Conservation (phyloP, 768 basidiomycete species). For the Kwoniella sp. region DNA sequence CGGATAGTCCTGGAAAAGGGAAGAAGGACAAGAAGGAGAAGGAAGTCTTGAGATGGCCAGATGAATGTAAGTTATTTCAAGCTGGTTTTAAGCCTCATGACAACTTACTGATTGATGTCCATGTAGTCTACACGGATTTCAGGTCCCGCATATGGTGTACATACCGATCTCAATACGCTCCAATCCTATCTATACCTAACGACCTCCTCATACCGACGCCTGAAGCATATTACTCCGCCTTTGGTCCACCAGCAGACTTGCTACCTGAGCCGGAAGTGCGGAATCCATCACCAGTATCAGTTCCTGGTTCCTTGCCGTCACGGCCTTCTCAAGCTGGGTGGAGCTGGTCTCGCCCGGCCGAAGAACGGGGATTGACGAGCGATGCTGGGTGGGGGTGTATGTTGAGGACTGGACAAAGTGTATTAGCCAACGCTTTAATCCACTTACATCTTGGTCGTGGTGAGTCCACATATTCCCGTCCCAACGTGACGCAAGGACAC, state of each 20-base stretch:
- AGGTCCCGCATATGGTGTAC: conserved; percentile 86
- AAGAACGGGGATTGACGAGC: conserved; percentile 77
- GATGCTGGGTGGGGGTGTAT: conserved; percentile 93
- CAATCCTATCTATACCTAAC: conserved; percentile 61
- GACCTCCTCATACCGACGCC: conserved; percentile 44
- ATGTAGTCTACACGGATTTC: conserved; percentile 80
- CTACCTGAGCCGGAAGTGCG: conserved; percentile 4
- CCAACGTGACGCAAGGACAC: no score
- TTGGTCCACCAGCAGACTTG: conserved; percentile 31
- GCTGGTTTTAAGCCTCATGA: neutral
- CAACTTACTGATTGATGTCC: neutral
- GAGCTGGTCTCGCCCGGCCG: conserved; percentile 45
- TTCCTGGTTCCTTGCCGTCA: conserved; percentile 9
- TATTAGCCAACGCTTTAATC: conserved; percentile 78
- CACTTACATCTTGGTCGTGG: conserved; percentile 75
- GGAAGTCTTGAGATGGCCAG: conserved; percentile 60
- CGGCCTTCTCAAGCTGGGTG: conserved; percentile 37
- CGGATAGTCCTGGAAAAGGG: conserved; percentile 41
- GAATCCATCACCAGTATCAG: neutral
- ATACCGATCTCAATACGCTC: conserved; percentile 82
- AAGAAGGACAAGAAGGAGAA: conserved; percentile 47
- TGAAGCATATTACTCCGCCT: conserved; percentile 43
- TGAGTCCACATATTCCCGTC: no score
- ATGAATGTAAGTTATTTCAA: conserved; percentile 45
- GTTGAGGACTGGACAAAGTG: conserved; percentile 80